Base-by-base conservation (phyloP, 208 protist genomes). In the Crithidia sp. region DNA sequence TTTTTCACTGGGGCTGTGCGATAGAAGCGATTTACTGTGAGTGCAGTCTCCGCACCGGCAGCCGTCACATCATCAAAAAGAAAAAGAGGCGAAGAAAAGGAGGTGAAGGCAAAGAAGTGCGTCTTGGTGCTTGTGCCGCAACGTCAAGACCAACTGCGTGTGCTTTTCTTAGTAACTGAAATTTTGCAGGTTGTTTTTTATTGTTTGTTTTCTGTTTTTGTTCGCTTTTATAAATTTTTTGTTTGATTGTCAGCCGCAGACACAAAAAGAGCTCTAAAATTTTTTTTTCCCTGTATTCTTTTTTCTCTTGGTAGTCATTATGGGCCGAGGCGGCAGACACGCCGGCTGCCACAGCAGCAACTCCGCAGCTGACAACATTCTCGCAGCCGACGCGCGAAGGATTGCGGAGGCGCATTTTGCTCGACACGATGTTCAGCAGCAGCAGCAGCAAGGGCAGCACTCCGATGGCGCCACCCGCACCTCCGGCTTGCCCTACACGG, bases 201-300 rank as follows among this genome's bases (percentile, higher is more conserved):
- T 65, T 52, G 47, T 77, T 65, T 56, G 52, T 69, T 63, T 69
- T 65, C 40, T 50, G 56, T 40, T 62, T 66, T 49, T 41, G 12
- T 19, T 61, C 16, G 49, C 28, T 63, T 45, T 45, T 45, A 0
- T 28, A 28, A 28, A 28, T 28, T 40, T 53, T 67, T 49, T 41
- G 14, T 37, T 64, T 43, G 52, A 45, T 36, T 79, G 47, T 67
- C 19, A 39, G 58, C 62, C 39, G 19, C 17, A 63, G 13, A 64
- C 19, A 53, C 9, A 61, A 57, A 61, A 76, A 9, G 43, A 54
- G 19, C 9, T 47, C 5, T 28, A 54, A 28, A 28, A 6, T 40
- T 53, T 64, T 57, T 16, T 59, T 44, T 19, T 67, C 28, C 36
- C 12, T 10, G 41, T 16, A 47, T 41, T 68, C 40, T 71, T 60